phyloP scores from a whole-genome alignment of 306 rosid genomes.

The Cicer pinnatifidum region DNA sequence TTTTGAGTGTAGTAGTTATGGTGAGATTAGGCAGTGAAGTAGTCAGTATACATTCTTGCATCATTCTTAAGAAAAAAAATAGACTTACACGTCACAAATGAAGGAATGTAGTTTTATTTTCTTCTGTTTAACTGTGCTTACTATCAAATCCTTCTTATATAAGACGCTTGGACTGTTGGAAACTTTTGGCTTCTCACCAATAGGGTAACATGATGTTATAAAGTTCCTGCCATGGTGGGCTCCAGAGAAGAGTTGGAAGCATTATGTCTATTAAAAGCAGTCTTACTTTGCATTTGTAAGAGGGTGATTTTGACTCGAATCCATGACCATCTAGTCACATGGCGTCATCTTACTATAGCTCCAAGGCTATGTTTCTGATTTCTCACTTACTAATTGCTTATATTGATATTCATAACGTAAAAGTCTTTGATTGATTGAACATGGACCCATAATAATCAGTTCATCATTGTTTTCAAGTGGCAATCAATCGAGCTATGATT shows the following conservation, averaged over 20 bases:
- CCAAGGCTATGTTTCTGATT: background rate
- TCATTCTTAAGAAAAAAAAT: background rate
- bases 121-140: conserved; percentile 2
- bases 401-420: background rate
- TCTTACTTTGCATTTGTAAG: conserved; percentile 6
- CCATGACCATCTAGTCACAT: background rate
- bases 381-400: background rate
- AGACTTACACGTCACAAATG: conserved; percentile 14
- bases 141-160: conserved; percentile 4
- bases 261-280: background rate
- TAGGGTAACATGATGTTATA: background rate
- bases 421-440: background rate
- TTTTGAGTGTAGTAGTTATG: conserved; percentile 22
- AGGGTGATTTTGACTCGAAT: background rate
- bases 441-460: background rate
- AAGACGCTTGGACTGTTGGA: background rate
- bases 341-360: background rate
- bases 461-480: background rate
- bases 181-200: conserved; percentile 19
- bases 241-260: background rate
- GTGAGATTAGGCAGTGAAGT: conserved; percentile 24
- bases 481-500: too few species aligned
- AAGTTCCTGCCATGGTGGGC: background rate
- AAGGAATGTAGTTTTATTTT: conserved; percentile 28
- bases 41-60: conserved; percentile 25